Conservation (phyloP, 495 filamentous ascomycete species). For the Hypoxylon fuscum region DNA sequence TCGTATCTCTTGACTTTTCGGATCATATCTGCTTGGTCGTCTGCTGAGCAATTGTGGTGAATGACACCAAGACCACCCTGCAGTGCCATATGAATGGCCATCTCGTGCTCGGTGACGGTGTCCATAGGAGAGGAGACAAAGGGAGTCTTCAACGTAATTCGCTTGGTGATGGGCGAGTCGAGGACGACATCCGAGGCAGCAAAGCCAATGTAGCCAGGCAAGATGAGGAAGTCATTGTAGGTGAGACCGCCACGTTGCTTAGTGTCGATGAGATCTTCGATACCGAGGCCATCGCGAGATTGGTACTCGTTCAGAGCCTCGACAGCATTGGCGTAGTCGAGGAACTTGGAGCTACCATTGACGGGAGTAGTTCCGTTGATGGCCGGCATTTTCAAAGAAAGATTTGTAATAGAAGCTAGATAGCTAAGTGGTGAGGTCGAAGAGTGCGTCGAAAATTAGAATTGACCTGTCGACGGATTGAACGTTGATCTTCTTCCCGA, state of each 20-base stretch:
- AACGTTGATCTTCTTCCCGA: constrained; percentile 68
- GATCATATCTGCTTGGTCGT: constrained; percentile 98
- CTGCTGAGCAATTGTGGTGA: constrained; percentile 97
- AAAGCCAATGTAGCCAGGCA: constrained; percentile 75
- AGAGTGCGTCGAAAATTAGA: constrained; percentile 47
- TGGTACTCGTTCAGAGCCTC: constrained; percentile 81
- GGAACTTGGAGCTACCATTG: constrained; percentile 49
- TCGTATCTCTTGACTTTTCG: constrained; percentile 99
- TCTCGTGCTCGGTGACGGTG: constrained; percentile 98
- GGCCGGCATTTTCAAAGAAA: constrained; percentile 30
- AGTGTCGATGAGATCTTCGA: constrained; percentile 84
- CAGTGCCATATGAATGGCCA: constrained; percentile 99
- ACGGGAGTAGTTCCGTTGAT: constrained; percentile 43
- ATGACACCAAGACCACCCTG: constrained; percentile 97
- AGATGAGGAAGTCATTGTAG: constrained; percentile 70
- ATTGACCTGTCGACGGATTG: constrained; percentile 59
- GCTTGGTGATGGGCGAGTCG: constrained; percentile 91
- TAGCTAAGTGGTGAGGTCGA: constrained; percentile 42
- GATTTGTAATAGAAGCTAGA: neutral
- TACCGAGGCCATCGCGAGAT: constrained; percentile 82
- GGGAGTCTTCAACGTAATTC: constrained; percentile 91
- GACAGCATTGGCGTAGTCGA: constrained; percentile 70
- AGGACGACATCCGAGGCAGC: constrained; percentile 88
- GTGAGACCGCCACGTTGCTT: constrained; percentile 89
- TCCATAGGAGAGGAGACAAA: constrained; percentile 99